Percentiles rank a stretch among this genome's conserved stretches.
These are phyloP conservation scores for Penicillium nordicum DNA, from an alignment of 2,329 filamentous ascomycete genomes.

Conservation along the genomic window DNA sequence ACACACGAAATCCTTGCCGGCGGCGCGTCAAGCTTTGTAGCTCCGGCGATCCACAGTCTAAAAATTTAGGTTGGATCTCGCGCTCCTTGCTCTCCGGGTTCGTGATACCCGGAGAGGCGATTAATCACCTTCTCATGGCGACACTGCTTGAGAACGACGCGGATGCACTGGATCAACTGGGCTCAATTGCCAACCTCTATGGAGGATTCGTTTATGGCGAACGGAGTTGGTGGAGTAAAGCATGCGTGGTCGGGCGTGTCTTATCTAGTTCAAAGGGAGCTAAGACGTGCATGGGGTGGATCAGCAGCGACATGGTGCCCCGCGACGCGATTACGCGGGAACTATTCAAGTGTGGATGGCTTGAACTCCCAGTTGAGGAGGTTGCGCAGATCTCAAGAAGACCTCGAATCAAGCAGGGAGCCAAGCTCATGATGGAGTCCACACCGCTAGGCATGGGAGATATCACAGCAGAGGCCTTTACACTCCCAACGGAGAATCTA, in stretches of 20 bases:
- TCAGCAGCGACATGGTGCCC: conserved; percentile 44
- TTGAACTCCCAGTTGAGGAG: conserved; percentile 44
- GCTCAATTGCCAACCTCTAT: conserved; percentile 51
- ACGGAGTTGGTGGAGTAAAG: conserved; percentile 57
- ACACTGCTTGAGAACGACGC: conserved; percentile 55
- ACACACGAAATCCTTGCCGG: conserved; percentile 27
- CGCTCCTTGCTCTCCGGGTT: conserved; percentile 55
- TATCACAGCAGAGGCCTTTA: conserved; percentile 38
- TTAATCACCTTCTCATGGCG: conserved; percentile 54
- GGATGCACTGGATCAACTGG: conserved; percentile 47
- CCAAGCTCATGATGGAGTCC: conserved; percentile 38
- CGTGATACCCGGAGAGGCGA: conserved; percentile 53
- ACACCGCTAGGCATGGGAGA: conserved; percentile 41
- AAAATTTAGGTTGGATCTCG: conserved; percentile 53
- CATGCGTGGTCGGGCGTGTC: conserved; percentile 53
- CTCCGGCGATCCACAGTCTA: conserved; percentile 15
- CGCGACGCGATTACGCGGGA: conserved; percentile 27
- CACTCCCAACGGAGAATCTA: conserved; percentile 35
- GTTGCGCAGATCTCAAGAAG: conserved; percentile 26
- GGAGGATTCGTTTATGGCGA: conserved; percentile 53
- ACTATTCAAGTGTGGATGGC: conserved; percentile 46
- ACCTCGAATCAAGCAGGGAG: conserved; percentile 45
- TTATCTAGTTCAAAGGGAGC: conserved; percentile 46
- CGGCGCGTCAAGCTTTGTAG: conserved; percentile 30
- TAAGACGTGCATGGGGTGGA: conserved; percentile 56